A percentile compares a stretch with the other conserved stretches of the same genome.
Evolutionary conservation across 2,329 filamentous ascomycete genomes (phyloP).

Genomic region (Ophiognomonia clavigignenti-juglandacearum): DNA sequence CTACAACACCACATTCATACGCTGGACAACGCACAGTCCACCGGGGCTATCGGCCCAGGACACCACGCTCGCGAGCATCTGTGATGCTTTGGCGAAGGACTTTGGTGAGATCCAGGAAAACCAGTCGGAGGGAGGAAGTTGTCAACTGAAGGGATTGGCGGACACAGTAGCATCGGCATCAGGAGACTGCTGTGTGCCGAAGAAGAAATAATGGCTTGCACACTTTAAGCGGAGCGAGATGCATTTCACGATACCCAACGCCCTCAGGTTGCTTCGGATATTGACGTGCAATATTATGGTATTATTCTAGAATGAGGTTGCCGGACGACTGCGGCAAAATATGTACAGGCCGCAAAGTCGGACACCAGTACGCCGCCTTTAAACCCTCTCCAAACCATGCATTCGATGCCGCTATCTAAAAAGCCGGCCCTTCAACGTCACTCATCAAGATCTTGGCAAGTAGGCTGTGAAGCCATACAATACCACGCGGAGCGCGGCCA

Average conservation of each 20-base stretch:
- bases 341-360: constrained; percentile 6
- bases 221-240: neutral
- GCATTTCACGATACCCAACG: neutral
- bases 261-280: constrained; percentile 3
- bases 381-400: neutral
- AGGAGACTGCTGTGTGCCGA: constrained; percentile 51
- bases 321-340: constrained; percentile 1
- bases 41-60: constrained; percentile 62
- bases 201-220: constrained; percentile 17
- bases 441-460: no score
- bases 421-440: neutral
- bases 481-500: no score
- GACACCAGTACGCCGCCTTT: neutral
- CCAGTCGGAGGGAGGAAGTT: constrained; percentile 19
- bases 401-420: neutral
- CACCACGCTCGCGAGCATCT: constrained; percentile 55
- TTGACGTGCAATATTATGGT: constrained; percentile 16
- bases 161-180: constrained; percentile 40
- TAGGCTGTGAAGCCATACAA: no score
- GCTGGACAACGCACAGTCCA: constrained; percentile 69
- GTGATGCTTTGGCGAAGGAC: constrained; percentile 53
- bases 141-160: constrained; percentile 38
- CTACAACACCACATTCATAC: constrained; percentile 65
- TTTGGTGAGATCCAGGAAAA: constrained; percentile 47
- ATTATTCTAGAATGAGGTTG: constrained; percentile 16